These are phyloP conservation scores for Cercospora berteroae DNA, from an alignment of 2,329 filamentous ascomycete genomes.

Conservation along the genomic window DNA sequence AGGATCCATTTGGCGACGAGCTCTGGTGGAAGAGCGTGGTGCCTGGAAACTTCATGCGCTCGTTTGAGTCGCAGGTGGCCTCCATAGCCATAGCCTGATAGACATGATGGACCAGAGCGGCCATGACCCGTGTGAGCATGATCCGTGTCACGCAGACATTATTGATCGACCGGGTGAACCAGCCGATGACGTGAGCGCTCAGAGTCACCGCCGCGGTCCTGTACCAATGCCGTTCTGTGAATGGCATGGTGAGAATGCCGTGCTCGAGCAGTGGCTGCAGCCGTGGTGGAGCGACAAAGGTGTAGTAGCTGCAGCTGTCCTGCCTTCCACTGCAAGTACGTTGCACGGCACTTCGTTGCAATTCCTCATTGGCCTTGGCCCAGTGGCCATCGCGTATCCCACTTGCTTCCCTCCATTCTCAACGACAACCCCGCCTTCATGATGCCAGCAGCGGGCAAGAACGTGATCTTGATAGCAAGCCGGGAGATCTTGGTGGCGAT, in stretches of 20 bases:
- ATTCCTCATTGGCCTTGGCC: not conserved
- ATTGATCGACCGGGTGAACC: not conserved
- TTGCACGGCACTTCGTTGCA: not conserved
- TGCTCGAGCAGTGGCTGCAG: not conserved
- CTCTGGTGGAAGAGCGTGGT: not conserved
- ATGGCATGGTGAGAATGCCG: not conserved
- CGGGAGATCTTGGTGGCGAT: not conserved
- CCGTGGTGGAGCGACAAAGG: not conserved
- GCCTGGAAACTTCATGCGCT: not conserved
- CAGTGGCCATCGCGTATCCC: not conserved
- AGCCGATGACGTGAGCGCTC: not conserved
- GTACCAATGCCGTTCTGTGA: not conserved
- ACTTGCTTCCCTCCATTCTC: not conserved
- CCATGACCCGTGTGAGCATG: not conserved
- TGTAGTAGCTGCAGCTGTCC: not conserved
- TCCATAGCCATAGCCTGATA: not conserved
- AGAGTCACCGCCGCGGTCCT: not conserved
- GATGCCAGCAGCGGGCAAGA: conserved; percentile 1
- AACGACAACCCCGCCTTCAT: not conserved
- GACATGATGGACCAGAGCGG: not conserved
- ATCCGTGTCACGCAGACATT: not conserved
- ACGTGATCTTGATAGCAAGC: not conserved
- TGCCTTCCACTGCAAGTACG: not conserved
- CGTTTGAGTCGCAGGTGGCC: not conserved
- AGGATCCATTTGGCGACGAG: not conserved